Evolutionary conservation across 768 basidiomycete genomes (phyloP), one percentile per base, ranked within the genome.

Genomic region (Agrocybe pediades): DNA sequence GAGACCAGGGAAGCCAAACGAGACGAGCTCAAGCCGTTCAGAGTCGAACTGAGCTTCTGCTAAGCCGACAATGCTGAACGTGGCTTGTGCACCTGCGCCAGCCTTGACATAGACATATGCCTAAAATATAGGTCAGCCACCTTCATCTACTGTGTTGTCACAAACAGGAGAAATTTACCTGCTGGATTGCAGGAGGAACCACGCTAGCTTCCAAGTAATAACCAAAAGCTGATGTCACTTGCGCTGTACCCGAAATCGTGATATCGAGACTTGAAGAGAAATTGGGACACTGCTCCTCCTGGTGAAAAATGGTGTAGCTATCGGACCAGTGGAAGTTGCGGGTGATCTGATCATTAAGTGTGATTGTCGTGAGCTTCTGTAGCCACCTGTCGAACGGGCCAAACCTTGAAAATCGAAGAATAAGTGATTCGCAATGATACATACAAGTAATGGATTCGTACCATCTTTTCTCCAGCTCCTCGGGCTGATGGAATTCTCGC

Each of bases 1-100:
- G 2, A 65, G 53, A 9, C 64, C 64, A 9, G 64, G 64, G 51
- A 65, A 65, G 16, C 64, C 64, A 43, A 61, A 61, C n/a, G 53
- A 49, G 3, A 53, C 56, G 17, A 65, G 53, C 16, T 55, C 47
- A 25, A 54, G 39, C 0, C 20, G 43, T 6, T 49, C 30, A 16
- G 56, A 58, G 53, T 58, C 47, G 42, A 53, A 65, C 5, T 36
- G 26, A 11, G 55, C 49, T 3, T 44, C 30, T 1, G 64, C 64
- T 20, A 52, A 33, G 6, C 62, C 64, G 6, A 42, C 56, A 21
- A 65, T 17, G 13, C 53, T 59, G 51, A 65, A 62, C 39, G 50
- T 45, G 9, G 47, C 64, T 13, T 41, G 29, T 1, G 62, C 59
- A 6, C 43, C 40, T n/a, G 60, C 62, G 26, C 57, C 64, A 5